phyloP scores from a whole-genome alignment of 2,329 filamentous ascomycete species.

The Aspergillus hiratsukae region DNA sequence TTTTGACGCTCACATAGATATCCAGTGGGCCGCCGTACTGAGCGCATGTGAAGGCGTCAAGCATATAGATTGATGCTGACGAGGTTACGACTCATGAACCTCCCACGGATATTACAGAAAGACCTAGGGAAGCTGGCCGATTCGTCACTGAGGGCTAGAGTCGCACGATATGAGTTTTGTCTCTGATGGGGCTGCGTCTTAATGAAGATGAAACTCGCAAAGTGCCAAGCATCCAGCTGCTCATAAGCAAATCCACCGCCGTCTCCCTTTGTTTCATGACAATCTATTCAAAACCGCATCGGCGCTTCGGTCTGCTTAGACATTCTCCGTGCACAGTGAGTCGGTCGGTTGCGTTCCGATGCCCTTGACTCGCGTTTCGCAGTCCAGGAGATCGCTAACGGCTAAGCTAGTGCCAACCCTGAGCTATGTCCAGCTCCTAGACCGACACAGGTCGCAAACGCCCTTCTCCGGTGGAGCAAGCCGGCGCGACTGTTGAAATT shows the following conservation, averaged over 20 bases:
- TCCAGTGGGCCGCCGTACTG: neutral
- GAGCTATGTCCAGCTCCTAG: neutral
- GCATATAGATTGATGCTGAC: neutral
- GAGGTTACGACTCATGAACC: neutral
- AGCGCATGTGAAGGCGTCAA: neutral
- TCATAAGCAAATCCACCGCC: slow-evolving; percentile 10
- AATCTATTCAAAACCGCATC: slow-evolving; percentile 19
- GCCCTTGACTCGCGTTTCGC: neutral
- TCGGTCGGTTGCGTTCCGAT: neutral
- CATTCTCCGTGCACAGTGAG: neutral
- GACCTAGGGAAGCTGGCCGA: neutral
- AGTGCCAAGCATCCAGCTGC: slow-evolving; percentile 12
- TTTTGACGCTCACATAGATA: neutral
- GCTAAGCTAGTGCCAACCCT: neutral
- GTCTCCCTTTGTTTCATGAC: slow-evolving; percentile 11
- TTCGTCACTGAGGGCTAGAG: neutral
- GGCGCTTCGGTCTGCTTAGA: slow-evolving; percentile 11
- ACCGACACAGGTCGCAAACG: neutral
- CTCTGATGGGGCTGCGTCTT: slow-evolving; percentile 1
- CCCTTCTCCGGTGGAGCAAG: slow-evolving; percentile 8
- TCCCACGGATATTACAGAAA: neutral
- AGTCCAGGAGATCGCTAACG: neutral
- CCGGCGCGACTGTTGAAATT: neutral
- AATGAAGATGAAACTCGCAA: slow-evolving; percentile 22
- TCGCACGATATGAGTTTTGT: neutral